Conservation (phyloP, 345 rosid genomes). For the Syzygium oleosum region DNA sequence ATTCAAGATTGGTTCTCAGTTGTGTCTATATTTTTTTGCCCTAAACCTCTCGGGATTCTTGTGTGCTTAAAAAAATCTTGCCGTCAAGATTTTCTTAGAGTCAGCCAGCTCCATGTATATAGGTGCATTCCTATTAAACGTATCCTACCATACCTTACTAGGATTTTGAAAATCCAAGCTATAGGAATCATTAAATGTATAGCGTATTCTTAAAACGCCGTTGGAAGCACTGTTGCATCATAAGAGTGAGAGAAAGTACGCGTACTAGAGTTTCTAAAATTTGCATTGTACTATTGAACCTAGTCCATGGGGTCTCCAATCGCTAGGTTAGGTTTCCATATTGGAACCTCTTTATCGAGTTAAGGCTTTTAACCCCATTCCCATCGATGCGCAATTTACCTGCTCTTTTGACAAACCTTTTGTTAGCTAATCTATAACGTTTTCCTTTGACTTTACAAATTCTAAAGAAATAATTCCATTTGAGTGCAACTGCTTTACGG, state of each 20-base stretch:
- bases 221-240: not conserved
- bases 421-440: too few relatives aligned
- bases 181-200: too few relatives aligned
- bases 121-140: not conserved
- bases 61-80: too few relatives aligned
- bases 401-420: not conserved
- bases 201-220: fast-evolving
- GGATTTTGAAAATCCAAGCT: too few relatives aligned
- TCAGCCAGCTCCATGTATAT: not conserved
- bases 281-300: not conserved
- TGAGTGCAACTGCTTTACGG: not conserved
- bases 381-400: not conserved
- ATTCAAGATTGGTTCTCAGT: too few relatives aligned
- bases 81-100: not conserved
- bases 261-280: not conserved
- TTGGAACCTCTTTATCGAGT: not conserved
- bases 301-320: not conserved
- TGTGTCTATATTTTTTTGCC: not conserved
- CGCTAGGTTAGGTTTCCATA: not conserved
- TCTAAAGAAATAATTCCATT: too few relatives aligned
- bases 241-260: not conserved
- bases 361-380: not conserved
- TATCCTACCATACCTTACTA: not conserved
- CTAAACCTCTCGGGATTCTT: not conserved
- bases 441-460: not conserved